Percentiles rank a stretch among this genome's conserved stretches.
phyloP scores from a whole-genome alignment of 169 alveolate genomes.

The Perkinsus olseni region DNA sequence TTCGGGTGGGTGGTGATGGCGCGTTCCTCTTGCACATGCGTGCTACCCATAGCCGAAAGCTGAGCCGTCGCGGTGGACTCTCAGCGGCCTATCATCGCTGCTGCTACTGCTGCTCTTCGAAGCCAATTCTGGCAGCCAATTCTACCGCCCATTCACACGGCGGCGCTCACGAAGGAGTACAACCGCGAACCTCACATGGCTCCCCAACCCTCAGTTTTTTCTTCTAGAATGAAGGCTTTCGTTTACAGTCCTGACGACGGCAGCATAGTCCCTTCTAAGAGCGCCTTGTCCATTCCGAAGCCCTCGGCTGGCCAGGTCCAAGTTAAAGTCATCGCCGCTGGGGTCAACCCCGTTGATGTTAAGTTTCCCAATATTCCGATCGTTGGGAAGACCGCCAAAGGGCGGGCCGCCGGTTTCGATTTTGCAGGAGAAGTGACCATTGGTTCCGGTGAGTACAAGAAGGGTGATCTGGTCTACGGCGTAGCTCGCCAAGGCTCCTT shows the following conservation, averaged over 20 bases:
- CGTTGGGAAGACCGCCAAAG: neutral
- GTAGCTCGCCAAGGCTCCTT: neutral
- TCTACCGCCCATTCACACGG: no score
- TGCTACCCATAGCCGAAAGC: no score
- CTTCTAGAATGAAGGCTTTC: neutral
- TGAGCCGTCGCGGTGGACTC: no score
- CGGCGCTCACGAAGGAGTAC: no score
- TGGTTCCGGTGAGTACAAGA: neutral
- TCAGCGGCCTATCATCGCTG: no score
- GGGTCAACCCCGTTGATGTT: neutral
- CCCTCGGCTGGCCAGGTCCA: neutral
- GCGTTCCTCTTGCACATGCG: no score
- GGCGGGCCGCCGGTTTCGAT: neutral
- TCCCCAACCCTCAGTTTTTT: neutral
- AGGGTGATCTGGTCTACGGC: neutral
- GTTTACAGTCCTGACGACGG: neutral
- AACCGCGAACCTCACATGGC: no score
- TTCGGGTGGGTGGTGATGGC: no score
- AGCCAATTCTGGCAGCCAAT: no score
- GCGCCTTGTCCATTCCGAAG: neutral
- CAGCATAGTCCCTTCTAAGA: neutral
- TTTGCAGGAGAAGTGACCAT: neutral
- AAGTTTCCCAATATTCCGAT: neutral
- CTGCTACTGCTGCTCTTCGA: no score
- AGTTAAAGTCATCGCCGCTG: neutral